Conservation (phyloP, 768 basidiomycete species). For the Mycena leptocephala region DNA sequence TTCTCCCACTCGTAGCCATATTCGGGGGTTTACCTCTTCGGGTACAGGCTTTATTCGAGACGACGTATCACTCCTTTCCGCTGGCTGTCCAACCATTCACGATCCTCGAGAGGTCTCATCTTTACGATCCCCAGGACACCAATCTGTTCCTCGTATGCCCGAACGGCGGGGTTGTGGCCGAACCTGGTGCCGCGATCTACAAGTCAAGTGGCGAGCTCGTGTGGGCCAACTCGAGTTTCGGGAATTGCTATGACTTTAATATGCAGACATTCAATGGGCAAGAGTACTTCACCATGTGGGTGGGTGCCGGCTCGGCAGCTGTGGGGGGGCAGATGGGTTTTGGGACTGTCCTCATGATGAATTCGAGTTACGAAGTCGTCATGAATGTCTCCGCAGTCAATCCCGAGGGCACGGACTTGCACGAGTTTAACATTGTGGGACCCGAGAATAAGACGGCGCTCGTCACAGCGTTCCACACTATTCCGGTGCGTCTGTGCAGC, state of each 20-base stretch:
- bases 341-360: background rate
- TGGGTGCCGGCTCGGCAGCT: background rate
- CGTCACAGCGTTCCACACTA: slow-evolving; percentile 4
- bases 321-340: background rate
- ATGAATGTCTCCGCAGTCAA: slow-evolving; percentile 19
- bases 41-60: slow-evolving; percentile 7
- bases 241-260: slow-evolving; percentile 13
- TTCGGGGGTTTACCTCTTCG: background rate
- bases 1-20: background rate
- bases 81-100: slow-evolving; percentile 16
- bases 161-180: background rate
- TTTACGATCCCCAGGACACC: slow-evolving; percentile 23
- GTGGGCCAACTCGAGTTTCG: slow-evolving; percentile 8
- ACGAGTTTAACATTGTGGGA: slow-evolving; percentile 21
- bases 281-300: slow-evolving; percentile 21
- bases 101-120: background rate
- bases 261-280: slow-evolving; percentile 16
- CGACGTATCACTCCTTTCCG: slow-evolving; percentile 22
- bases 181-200: slow-evolving; percentile 23
- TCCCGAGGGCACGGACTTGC: slow-evolving; percentile 2
- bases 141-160: slow-evolving; percentile 27
- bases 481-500: background rate
- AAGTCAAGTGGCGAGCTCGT: slow-evolving; percentile 22
- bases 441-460: slow-evolving; percentile 21
- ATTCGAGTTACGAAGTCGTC: slow-evolving; percentile 16